Evolutionary conservation across 306 rosid genomes (phyloP), one percentile per base, ranked within the genome.

Genomic region (Datisca glomerata): DNA sequence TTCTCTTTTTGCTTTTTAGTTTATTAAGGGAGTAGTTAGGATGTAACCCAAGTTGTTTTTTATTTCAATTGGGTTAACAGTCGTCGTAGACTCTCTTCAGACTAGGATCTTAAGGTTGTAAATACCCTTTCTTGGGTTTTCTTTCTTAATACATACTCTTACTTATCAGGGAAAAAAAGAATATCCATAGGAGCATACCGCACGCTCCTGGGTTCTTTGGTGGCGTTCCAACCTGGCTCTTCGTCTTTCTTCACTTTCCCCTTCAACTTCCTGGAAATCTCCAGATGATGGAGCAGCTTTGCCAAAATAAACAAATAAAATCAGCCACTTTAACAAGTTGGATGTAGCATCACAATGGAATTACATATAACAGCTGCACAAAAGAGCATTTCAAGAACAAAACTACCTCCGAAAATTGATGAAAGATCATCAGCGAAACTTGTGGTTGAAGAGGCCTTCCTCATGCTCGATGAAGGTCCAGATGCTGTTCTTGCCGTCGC

Each of bases 141-240:
- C n/a, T n/a, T n/a, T n/a, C n/a, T n/a, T n/a, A n/a, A n/a, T n/a
- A n/a, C n/a, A n/a, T n/a, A n/a, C n/a, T n/a, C n/a, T n/a, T n/a
- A n/a, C n/a, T n/a, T 14, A 31, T 31, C n/a, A 8, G n/a, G 10
- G 18, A 38, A 38, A 16, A 38, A n/a, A 36, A 38, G 21, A 18
- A 38, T 21, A 13, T 16, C 14, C 23, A 38, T 10, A 29, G 6
- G 47, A 44, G 57, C 79, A 73, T 78, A 91, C 98, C 69, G 76
- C 82, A 36, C 98, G 93, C 66, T 85, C 80, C 25, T 70, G 69
- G 55, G 94, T 19, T 71, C 96, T 75, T 56, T 80, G 91, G 41
- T 91, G 85, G 52, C 98, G 95, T 59, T 91, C 98, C 60, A 91
- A 50, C 61, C 96, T 78, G 19, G 96, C 96, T 71, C 75, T 76